Evolutionary conservation across 768 basidiomycete species (phyloP), one percentile per base, ranked within the genome.

Genomic region (Psilocybe subaeruginosa): DNA sequence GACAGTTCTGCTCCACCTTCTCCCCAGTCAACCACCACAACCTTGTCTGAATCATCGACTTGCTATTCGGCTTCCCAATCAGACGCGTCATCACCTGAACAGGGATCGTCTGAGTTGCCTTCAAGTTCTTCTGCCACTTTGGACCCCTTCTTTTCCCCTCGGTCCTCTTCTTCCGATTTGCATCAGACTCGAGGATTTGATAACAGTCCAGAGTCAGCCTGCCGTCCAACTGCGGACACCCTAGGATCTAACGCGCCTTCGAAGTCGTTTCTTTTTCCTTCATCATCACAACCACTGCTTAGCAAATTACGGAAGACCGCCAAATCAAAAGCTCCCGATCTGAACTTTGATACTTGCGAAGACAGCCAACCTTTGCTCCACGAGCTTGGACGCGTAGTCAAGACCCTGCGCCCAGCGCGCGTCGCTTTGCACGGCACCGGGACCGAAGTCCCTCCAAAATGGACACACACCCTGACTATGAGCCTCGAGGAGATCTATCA

Each of bases 401-500:
- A 64, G 61, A 70, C 67, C 58, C 64, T 70, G 37, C 59, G 60
- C 60, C 69, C 69, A 29, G 54, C 46, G 17, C 62, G 69, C 54
- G 62, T 65, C 30, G 60, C 61, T 47, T 62, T 70, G 7, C 64
- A 58, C 46, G 65, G 62, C 33, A 64, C 66, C 67, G 64, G 70
- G 68, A 62, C 76, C 70, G 75, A 74, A 58, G 63, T 64, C 48
- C 65, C 71, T 9, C 72, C 70, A 50, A 69, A 68, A 62, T 74
- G 74, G 73, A 64, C 82, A 76, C 84, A 76, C 78, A 61, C 81
- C 4, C 75, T 89, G 6, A 77, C 74, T 41, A 72, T 88, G 69
- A 78, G 82, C 3, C 79, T 89, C 30, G 83, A 87, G 46, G 85
- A 88, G 61, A 77, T 88, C 59, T 84, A 77, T 68, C 74, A 72